These are phyloP conservation scores for Saccharomycopsis hybrid DNA, from an alignment of 1,139 yeast genomes.

Conservation along the genomic window DNA sequence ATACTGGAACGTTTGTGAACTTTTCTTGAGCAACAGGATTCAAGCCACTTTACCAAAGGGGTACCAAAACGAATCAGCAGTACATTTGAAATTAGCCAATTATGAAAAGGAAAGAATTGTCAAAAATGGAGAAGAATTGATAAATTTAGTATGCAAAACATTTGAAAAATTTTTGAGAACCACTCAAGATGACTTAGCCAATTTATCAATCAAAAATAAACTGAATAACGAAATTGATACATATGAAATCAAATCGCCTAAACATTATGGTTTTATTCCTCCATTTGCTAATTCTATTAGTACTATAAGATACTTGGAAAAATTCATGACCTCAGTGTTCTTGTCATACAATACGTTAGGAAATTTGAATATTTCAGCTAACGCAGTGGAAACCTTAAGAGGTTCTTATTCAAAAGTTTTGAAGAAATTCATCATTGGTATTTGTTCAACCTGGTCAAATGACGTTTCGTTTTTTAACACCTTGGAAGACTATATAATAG, in stretches of 20 bases:
- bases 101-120: slow-evolving; percentile 34
- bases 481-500: slow-evolving; percentile 35
- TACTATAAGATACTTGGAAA: slow-evolving; percentile 42
- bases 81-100: slow-evolving; percentile 32
- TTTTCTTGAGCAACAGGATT: slow-evolving; percentile 39
- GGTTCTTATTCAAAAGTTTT: slow-evolving; percentile 33
- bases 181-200: slow-evolving; percentile 28
- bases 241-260: slow-evolving; percentile 25
- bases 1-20: slow-evolving; percentile 39
- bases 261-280: slow-evolving; percentile 50
- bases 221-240: not conserved
- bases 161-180: slow-evolving; percentile 34
- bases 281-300: slow-evolving; percentile 55
- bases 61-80: slow-evolving; percentile 35
- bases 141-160: slow-evolving; percentile 31
- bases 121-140: slow-evolving; percentile 32
- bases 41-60: slow-evolving; percentile 38
- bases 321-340: slow-evolving; percentile 34
- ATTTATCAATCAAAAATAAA: slow-evolving; percentile 17
- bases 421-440: slow-evolving; percentile 39
- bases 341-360: slow-evolving; percentile 39
- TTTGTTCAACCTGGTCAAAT: slow-evolving; percentile 43
- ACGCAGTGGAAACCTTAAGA: slow-evolving; percentile 31
- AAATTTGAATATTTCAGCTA: slow-evolving; percentile 35
- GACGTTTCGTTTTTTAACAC: slow-evolving; percentile 40